A percentile compares a stretch with the other conserved stretches of the same genome.
phyloP scores from a whole-genome alignment of 2,329 filamentous ascomycete genomes.

The Sporothrix pseudoabietina region DNA sequence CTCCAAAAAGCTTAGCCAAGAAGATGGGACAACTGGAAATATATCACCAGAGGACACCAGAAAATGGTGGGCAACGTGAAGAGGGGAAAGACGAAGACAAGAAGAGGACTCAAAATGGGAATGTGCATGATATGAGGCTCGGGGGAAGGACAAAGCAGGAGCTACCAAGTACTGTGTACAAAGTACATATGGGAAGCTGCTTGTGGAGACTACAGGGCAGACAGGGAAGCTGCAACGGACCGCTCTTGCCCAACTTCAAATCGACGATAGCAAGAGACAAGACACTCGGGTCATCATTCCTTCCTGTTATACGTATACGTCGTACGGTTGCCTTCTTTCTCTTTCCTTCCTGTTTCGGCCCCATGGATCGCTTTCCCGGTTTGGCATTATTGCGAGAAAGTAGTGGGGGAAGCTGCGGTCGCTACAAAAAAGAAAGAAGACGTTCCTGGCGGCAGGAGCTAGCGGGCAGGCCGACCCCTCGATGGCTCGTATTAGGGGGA shows the following conservation, averaged over 20 bases:
- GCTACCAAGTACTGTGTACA: background rate
- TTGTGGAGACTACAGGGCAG: background rate
- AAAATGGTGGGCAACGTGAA: background rate
- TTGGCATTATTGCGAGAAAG: background rate
- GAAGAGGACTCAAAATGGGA: background rate
- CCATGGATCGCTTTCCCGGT: background rate
- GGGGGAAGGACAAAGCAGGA: background rate
- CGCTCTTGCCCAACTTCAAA: background rate
- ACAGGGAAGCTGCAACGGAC: slow-evolving; percentile 11
- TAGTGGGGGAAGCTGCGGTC: background rate
- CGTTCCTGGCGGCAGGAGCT: slow-evolving; percentile 2
- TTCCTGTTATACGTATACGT: slow-evolving; percentile 7
- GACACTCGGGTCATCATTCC: slow-evolving; percentile 15
- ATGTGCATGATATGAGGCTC: background rate
- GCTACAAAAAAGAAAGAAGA: background rate
- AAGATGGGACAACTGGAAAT: background rate
- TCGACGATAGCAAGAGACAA: background rate
- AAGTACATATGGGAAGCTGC: background rate
- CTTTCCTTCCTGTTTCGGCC: background rate
- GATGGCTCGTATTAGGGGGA: background rate
- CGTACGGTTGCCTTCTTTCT: slow-evolving; percentile 9
- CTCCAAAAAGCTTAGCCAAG: background rate
- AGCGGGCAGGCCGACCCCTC: slow-evolving; percentile 11
- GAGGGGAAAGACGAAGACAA: background rate
- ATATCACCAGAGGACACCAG: background rate